Evolutionary conservation across 805 yeast species (phyloP).

Genomic region (Candida orba): DNA sequence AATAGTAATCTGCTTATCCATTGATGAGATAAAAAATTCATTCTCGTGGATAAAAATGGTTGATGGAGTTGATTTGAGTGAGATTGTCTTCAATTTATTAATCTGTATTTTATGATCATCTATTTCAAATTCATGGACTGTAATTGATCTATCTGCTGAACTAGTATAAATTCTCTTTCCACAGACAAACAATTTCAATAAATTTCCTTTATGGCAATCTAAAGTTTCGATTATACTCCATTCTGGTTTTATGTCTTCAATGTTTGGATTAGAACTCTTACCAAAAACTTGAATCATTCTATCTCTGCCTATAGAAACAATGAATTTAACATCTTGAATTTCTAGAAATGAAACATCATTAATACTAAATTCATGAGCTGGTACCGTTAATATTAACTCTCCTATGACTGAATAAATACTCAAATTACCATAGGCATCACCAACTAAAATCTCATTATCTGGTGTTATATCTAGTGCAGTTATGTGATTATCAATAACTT

Average conservation of each 20-base stretch:
- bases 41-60: constrained; percentile 29
- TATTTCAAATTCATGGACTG: constrained; percentile 37
- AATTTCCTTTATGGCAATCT: constrained; percentile 50
- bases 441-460: constrained; percentile 29
- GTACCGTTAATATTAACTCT: constrained; percentile 22
- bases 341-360: constrained; percentile 37
- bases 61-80: constrained; percentile 45
- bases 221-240: constrained; percentile 58
- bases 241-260: constrained; percentile 14
- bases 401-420: constrained; percentile 15
- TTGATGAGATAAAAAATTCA: constrained; percentile 44
- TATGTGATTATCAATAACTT: constrained; percentile 33
- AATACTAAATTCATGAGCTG: constrained; percentile 46
- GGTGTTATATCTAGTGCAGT: constrained; percentile 32
- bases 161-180: constrained; percentile 37
- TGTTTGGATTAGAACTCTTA: constrained; percentile 6
- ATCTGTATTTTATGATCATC: constrained; percentile 20
- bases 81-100: constrained; percentile 37
- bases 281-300: constrained; percentile 53
- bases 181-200: constrained; percentile 30
- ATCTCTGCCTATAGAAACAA: constrained; percentile 50
- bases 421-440: constrained; percentile 45
- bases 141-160: constrained; percentile 55
- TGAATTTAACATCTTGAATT: constrained; percentile 23
- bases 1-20: constrained; percentile 40